These are phyloP conservation scores for Trichosporon sp. DNA, from an alignment of 1,284 basidiomycete genomes.

Conservation along the genomic window DNA sequence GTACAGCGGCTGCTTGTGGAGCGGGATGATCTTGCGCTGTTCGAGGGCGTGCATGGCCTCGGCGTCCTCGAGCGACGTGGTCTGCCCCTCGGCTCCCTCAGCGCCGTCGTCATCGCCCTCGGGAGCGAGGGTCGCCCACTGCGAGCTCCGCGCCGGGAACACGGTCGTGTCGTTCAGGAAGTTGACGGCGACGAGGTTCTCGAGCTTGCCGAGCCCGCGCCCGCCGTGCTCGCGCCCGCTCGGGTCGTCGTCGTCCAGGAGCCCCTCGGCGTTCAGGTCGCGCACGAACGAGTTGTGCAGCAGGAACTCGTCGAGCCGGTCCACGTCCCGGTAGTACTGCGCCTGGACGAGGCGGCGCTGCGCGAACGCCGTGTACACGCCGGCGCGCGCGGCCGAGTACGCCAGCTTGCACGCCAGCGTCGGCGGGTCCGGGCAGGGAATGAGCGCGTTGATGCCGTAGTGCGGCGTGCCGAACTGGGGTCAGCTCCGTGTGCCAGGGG, in stretches of 20 bases:
- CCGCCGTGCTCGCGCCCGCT: conserved; percentile 27
- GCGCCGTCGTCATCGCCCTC: conserved; percentile 34
- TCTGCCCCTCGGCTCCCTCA: neutral
- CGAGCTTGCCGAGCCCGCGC: conserved; percentile 33
- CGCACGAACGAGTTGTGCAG: conserved; percentile 56
- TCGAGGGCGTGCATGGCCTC: neutral
- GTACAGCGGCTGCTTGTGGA: conserved; percentile 73
- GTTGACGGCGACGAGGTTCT: conserved; percentile 47
- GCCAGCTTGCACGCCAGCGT: conserved; percentile 65
- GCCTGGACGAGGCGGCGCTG: conserved; percentile 81
- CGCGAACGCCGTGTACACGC: conserved; percentile 77
- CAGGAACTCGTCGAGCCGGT: conserved; percentile 67
- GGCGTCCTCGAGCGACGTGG: neutral
- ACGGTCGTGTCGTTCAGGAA: conserved; percentile 48
- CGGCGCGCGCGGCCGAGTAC: conserved; percentile 63
- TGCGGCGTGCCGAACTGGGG: conserved; percentile 52
- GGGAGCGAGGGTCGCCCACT: conserved; percentile 41
- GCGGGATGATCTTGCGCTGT: conserved; percentile 57
- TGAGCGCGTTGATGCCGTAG: conserved; percentile 46
- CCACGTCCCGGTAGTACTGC: conserved; percentile 87
- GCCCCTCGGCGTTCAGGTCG: conserved; percentile 43
- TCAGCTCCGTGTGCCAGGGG: conserved; percentile 8
- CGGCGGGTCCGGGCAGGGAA: conserved; percentile 48
- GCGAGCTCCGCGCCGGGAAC: conserved; percentile 44
- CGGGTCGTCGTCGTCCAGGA: conserved; percentile 7